phyloP scores from a whole-genome alignment of 108 stramenopile genomes.

The Licmophora abbreviata region DNA sequence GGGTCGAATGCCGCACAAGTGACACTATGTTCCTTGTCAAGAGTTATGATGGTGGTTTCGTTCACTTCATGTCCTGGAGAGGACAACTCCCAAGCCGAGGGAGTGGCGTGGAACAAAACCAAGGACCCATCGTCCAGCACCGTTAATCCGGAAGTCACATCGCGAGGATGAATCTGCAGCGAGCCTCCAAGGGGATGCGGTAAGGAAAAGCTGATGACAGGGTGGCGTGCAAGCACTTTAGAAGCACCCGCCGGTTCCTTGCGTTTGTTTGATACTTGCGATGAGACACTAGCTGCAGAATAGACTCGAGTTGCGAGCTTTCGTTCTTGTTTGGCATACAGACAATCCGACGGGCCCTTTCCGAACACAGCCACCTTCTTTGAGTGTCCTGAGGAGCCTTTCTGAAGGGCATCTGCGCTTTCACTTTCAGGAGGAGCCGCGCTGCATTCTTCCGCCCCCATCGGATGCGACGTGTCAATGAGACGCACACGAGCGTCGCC shows the following conservation, averaged over 20 bases:
- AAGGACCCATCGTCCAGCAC: constrained; percentile 53
- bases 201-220: constrained; percentile 13
- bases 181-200: constrained; percentile 44
- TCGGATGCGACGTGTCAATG: constrained; percentile 68
- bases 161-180: constrained; percentile 50
- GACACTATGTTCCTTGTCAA: constrained; percentile 5
- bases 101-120: constrained; percentile 44
- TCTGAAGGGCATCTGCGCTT: constrained; percentile 12
- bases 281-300: too few species aligned
- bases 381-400: not conserved
- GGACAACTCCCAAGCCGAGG: constrained; percentile 30
- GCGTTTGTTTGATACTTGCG: not conserved
- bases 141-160: constrained; percentile 42
- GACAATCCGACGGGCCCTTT: not conserved
- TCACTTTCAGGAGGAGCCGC: constrained; percentile 7
- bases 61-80: not conserved
- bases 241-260: not conserved
- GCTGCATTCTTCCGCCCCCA: constrained; percentile 36
- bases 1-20: constrained; percentile 56
- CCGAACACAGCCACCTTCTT: not conserved
- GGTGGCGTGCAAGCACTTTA: not conserved
- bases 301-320: too few species aligned
- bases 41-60: not conserved
- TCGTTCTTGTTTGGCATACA: too few species aligned
- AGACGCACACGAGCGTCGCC: constrained; percentile 39